Evolutionary conservation across 2,329 filamentous ascomycete genomes (phyloP).

Genomic region (Talaromyces sp.): DNA sequence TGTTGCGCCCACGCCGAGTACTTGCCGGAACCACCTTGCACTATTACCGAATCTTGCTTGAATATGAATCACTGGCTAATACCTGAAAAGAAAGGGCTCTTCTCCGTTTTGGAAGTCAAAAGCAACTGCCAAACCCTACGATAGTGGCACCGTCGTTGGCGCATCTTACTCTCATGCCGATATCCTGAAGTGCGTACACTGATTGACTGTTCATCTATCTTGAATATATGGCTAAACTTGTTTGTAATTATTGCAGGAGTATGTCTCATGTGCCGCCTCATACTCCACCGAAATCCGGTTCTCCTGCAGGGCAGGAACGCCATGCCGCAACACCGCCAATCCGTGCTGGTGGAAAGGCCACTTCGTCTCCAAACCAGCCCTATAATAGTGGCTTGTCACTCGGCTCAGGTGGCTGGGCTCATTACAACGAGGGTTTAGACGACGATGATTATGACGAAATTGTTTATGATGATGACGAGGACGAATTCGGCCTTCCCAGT

Average conservation of each 20-base stretch:
- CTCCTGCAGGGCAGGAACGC: conserved; percentile 46
- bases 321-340: conserved; percentile 50
- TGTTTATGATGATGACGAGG: conserved; percentile 80
- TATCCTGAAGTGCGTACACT: conserved; percentile 69
- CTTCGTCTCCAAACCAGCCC: conserved; percentile 58
- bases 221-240: conserved; percentile 14
- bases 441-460: conserved; percentile 64
- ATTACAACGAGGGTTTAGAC: conserved; percentile 64
- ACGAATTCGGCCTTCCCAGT: conserved; percentile 92
- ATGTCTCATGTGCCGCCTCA: conserved; percentile 54
- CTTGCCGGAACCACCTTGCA: neutral
- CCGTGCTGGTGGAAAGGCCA: conserved; percentile 31
- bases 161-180: conserved; percentile 96
- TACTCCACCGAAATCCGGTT: conserved; percentile 64
- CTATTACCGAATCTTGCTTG: conserved; percentile 1
- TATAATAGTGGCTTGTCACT: conserved; percentile 79
- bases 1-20: conserved; percentile 10
- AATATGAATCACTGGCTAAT: conserved; percentile 19
- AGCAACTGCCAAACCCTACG: conserved; percentile 52
- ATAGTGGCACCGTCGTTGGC: conserved; percentile 74
- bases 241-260: conserved; percentile 16
- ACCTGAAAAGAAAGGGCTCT: conserved; percentile 58
- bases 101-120: conserved; percentile 81
- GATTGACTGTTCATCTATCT: neutral
- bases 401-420: conserved; percentile 76